Conservation (phyloP, 176 grass and related monocot species). For the Raddia distichophylla region DNA sequence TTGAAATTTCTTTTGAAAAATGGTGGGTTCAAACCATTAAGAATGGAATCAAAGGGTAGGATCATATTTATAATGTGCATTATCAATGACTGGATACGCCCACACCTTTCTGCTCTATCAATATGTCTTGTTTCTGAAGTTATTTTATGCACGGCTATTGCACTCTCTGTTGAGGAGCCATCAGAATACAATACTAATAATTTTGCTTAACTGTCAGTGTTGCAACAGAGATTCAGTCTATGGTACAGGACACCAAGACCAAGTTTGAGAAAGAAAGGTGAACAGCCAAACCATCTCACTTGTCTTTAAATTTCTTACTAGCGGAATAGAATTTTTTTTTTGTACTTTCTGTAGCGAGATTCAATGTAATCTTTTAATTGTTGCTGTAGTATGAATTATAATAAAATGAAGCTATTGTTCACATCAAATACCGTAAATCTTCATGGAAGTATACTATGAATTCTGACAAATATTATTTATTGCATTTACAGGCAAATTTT, state of each 20-base stretch:
- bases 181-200: conserved; percentile 6
- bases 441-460: conserved; percentile 20
- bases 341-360: conserved; percentile 3
- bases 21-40: neutral
- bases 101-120: neutral
- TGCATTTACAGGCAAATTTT: conserved; percentile 71
- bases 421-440: conserved; percentile 23
- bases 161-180: neutral
- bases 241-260: conserved; percentile 70
- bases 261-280: conserved; percentile 85
- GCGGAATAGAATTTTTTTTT: conserved; percentile 4
- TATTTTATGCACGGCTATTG: neutral
- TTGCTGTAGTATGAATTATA: neutral
- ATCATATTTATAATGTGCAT: conserved; percentile 17
- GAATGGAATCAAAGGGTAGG: neutral
- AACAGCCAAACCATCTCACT: conserved; percentile 8
- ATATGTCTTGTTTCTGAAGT: neutral
- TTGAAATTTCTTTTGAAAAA: neutral
- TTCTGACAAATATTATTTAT: conserved; percentile 32
- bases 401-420: conserved; percentile 31
- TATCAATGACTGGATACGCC: neutral
- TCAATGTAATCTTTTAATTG: neutral
- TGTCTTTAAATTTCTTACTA: conserved; percentile 1
- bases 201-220: conserved; percentile 59
- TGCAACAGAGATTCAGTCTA: conserved; percentile 65